phyloP scores from a whole-genome alignment of 2,329 filamentous ascomycete genomes.

The Neurospora sp. region DNA sequence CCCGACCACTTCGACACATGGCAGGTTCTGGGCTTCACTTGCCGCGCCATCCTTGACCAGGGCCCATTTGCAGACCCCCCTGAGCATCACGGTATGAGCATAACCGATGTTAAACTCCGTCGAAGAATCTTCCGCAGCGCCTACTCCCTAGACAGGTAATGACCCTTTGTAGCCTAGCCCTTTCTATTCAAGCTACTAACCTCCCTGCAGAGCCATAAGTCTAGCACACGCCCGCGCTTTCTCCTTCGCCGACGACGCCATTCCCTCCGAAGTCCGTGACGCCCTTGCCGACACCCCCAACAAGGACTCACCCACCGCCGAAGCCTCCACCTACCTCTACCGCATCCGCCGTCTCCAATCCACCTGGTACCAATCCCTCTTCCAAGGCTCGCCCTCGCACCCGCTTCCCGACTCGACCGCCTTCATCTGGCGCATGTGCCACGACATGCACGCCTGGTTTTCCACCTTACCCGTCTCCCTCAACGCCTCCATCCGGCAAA shows the following conservation, averaged over 20 bases:
- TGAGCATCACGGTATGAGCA: conserved; percentile 55
- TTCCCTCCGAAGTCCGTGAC: conserved; percentile 50
- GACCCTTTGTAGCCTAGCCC: not conserved
- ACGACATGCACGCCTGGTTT: conserved; percentile 72
- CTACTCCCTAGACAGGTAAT: conserved; percentile 73
- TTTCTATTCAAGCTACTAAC: conserved; percentile 8
- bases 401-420: conserved; percentile 58
- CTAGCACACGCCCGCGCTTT: conserved; percentile 81
- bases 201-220: conserved; percentile 59
- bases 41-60: conserved; percentile 76
- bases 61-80: conserved; percentile 90
- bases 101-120: conserved; percentile 62
- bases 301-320: conserved; percentile 37
- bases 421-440: conserved; percentile 67
- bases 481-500: conserved; percentile 54
- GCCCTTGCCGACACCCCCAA: conserved; percentile 45
- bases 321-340: conserved; percentile 69
- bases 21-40: conserved; percentile 86
- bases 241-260: conserved; percentile 85
- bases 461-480: conserved; percentile 60
- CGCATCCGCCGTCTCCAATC: conserved; percentile 80
- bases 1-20: conserved; percentile 88
- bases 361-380: conserved; percentile 78
- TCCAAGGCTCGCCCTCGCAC: conserved; percentile 59
- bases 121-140: conserved; percentile 83